Evolutionary conservation across 2,329 filamentous ascomycete species (phyloP).

Genomic region (Xenoacremonium recifei): DNA sequence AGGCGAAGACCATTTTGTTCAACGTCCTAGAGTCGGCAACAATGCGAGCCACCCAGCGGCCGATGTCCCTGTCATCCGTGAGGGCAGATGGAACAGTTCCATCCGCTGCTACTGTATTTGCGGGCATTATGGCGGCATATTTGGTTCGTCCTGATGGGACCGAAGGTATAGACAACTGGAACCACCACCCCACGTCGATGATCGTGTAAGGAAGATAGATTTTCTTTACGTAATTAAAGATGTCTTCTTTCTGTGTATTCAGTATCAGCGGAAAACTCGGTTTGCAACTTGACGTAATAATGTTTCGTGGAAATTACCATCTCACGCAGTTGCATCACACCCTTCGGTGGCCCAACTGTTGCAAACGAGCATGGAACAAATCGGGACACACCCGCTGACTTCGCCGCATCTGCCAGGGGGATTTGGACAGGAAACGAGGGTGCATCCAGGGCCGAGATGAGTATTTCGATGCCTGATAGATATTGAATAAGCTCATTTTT

Average conservation of each 20-base stretch:
- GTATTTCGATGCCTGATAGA: slow-evolving; percentile 4
- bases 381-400: slow-evolving; percentile 5
- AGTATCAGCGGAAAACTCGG: no score
- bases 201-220: slow-evolving; percentile 52
- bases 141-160: slow-evolving; percentile 24
- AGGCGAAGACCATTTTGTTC: slow-evolving; percentile 50
- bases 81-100: slow-evolving; percentile 42
- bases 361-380: slow-evolving; percentile 5
- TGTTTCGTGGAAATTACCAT: no score
- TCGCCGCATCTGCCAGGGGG: slow-evolving; percentile 4
- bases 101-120: slow-evolving; percentile 40
- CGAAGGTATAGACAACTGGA: slow-evolving; percentile 39
- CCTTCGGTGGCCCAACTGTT: background rate
- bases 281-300: no score
- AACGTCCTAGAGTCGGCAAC: slow-evolving; percentile 51
- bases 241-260: slow-evolving; percentile 47
- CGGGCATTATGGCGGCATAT: slow-evolving; percentile 28
- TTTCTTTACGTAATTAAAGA: slow-evolving; percentile 47
- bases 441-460: slow-evolving; percentile 1
- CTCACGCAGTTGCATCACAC: no score
- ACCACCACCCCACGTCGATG: slow-evolving; percentile 60
- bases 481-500: no score
- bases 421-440: background rate
- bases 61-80: slow-evolving; percentile 51
- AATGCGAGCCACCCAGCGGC: slow-evolving; percentile 48